Evolutionary conservation across 768 basidiomycete species (phyloP).

Genomic region (Phanerochaete carnosa): DNA sequence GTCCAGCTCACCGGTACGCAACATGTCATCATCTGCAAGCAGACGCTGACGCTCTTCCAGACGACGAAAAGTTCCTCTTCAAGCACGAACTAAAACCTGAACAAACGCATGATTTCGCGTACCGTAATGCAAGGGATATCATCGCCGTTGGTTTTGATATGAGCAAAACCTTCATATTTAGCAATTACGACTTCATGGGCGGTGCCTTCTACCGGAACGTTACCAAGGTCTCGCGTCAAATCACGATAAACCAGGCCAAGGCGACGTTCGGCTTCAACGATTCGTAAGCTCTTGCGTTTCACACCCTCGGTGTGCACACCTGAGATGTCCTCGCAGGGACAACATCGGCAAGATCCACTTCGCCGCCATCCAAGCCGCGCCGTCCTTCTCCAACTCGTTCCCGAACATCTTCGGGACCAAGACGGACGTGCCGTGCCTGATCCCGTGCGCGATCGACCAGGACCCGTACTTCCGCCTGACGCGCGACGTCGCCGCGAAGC

Average conservation of each 20-base stretch:
- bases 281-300: conserved; percentile 57
- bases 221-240: conserved; percentile 87
- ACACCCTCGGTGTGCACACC: not conserved
- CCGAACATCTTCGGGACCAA: conserved; percentile 91
- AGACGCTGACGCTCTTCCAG: conserved; percentile 33
- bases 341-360: conserved; percentile 99
- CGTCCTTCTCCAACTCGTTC: conserved; percentile 97
- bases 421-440: conserved; percentile 85
- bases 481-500: conserved; percentile 88
- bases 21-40: not conserved
- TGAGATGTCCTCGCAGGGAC: conserved; percentile 53
- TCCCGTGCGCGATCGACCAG: conserved; percentile 98
- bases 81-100: conserved; percentile 92
- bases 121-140: conserved; percentile 90
- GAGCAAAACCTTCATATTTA: conserved; percentile 96
- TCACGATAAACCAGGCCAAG: conserved; percentile 90
- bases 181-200: conserved; percentile 84
- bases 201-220: conserved; percentile 94
- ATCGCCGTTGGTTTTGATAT: conserved; percentile 93
- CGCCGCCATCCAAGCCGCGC: conserved; percentile 90
- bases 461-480: conserved; percentile 98
- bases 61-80: conserved; percentile 99
- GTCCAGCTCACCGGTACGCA: conserved; percentile 86
- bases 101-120: conserved; percentile 78
- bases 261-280: conserved; percentile 97